These are phyloP conservation scores for Saccharum spontaneum DNA, from an alignment of 176 grass and related monocot species.

Conservation along the genomic window DNA sequence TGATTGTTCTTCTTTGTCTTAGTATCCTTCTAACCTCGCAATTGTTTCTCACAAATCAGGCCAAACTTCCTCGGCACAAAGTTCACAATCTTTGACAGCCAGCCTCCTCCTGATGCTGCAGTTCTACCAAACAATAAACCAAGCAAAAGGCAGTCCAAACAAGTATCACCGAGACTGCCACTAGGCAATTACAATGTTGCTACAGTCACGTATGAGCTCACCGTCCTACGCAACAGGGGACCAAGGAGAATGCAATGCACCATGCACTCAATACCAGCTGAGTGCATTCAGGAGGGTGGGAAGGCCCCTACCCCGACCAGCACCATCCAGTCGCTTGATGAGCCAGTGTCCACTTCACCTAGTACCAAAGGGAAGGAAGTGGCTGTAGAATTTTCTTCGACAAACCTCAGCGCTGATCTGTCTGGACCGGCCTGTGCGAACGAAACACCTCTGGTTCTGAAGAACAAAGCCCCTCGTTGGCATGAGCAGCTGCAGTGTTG, in stretches of 20 bases:
- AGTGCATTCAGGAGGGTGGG: slow-evolving; percentile 65
- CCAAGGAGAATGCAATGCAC: slow-evolving; percentile 94
- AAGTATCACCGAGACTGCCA: slow-evolving; percentile 89
- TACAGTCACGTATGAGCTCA: slow-evolving; percentile 85
- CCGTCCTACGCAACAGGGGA: slow-evolving; percentile 88
- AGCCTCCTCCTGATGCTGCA: slow-evolving; percentile 62
- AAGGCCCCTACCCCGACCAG: slow-evolving; percentile 70
- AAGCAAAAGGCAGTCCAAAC: slow-evolving; percentile 76
- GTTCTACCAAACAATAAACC: slow-evolving; percentile 56
- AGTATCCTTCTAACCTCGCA: slow-evolving; percentile 1
- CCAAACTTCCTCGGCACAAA: slow-evolving; percentile 98
- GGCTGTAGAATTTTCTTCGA: slow-evolving; percentile 44
- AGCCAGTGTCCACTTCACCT: slow-evolving; percentile 45
- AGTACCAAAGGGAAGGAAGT: slow-evolving; percentile 61
- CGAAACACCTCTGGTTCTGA: slow-evolving; percentile 60
- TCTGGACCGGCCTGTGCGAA: slow-evolving; percentile 19
- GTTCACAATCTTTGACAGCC: slow-evolving; percentile 91
- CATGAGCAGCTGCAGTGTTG: slow-evolving; percentile 97
- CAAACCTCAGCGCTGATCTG: slow-evolving; percentile 47
- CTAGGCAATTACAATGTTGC: slow-evolving; percentile 87
- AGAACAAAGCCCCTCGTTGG: slow-evolving; percentile 96
- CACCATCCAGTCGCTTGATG: slow-evolving; percentile 63
- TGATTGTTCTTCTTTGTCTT: background rate
- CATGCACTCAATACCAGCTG: slow-evolving; percentile 78
- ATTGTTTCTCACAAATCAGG: slow-evolving; percentile 49